Percentiles rank a stretch among this genome's conserved stretches.
phyloP scores from a whole-genome alignment of 73 alveolate species.

The Tetrahymena elliotti region DNA sequence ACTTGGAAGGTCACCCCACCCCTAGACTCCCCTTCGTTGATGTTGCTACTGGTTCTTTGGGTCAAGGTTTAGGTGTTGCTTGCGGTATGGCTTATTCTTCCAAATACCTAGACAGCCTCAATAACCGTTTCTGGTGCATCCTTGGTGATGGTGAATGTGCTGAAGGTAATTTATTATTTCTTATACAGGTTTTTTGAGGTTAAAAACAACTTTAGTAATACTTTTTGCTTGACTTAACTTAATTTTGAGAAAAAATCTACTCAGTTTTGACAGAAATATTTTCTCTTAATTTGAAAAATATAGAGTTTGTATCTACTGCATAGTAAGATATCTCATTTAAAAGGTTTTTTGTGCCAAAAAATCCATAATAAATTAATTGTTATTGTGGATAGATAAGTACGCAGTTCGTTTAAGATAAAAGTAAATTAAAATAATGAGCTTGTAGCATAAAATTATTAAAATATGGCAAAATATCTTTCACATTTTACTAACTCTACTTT shows the following conservation, averaged over 20 bases:
- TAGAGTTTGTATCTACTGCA: background rate
- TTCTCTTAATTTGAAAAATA: too few relatives aligned
- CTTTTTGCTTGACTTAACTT: background rate
- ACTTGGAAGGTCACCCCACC: conserved; percentile 75
- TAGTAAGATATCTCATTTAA: background rate
- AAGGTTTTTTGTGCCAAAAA: background rate
- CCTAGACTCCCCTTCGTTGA: conserved; percentile 76
- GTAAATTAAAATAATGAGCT: background rate
- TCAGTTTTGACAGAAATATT: background rate
- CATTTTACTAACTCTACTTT: background rate
- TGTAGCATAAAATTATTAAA: background rate
- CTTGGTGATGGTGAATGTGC: conserved; percentile 73
- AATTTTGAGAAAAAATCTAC: background rate
- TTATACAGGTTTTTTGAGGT: background rate
- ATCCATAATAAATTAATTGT: background rate
- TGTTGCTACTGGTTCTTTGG: conserved; percentile 76
- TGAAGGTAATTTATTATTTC: conserved; percentile 35
- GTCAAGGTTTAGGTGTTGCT: conserved; percentile 68
- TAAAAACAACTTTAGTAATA: too few relatives aligned
- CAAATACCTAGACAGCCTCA: conserved; percentile 42
- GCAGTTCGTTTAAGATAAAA: background rate
- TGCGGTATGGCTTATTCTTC: conserved; percentile 72
- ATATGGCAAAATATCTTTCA: background rate
- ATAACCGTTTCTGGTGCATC: conserved; percentile 45
- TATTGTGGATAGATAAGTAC: background rate